phyloP scores from a whole-genome alignment of 305 asterid species.

The Rubia balearica region DNA sequence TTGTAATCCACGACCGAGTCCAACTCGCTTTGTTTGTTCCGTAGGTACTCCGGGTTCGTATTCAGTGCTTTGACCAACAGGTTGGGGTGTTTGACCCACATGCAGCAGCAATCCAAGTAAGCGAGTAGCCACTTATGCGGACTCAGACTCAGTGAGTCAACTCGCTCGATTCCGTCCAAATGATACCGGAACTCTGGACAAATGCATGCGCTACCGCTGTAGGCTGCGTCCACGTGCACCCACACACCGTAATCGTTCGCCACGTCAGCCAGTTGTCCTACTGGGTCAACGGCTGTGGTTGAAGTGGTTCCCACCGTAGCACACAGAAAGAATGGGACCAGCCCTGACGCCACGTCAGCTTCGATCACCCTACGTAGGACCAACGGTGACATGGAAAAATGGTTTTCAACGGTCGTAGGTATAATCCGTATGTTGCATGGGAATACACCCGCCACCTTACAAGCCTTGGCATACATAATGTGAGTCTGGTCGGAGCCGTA shows the following conservation, averaged over 20 bases:
- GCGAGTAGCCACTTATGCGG: constrained; percentile 10
- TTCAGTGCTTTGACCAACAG: constrained; percentile 23
- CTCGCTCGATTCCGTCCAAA: constrained; percentile 10
- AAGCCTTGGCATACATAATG: not conserved
- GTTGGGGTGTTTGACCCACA: constrained; percentile 24
- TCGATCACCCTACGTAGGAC: not conserved
- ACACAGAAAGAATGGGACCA: constrained; percentile 8
- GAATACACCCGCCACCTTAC: constrained; percentile 6
- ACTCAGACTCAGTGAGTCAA: constrained; percentile 14
- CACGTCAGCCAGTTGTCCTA: constrained; percentile 8
- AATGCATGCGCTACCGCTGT: constrained; percentile 10
- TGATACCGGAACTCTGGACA: constrained; percentile 12
- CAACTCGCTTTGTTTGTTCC: constrained; percentile 20
- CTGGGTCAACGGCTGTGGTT: constrained; percentile 12
- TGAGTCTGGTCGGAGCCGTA: constrained; percentile 15
- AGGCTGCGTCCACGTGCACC: constrained; percentile 15
- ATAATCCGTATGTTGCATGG: constrained; percentile 11
- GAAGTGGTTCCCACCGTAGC: constrained; percentile 17
- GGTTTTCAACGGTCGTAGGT: not conserved
- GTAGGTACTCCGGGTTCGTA: constrained; percentile 28
- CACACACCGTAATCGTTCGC: not conserved
- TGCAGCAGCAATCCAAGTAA: constrained; percentile 9
- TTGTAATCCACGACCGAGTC: constrained; percentile 29
- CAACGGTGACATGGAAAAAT: constrained; percentile 4
- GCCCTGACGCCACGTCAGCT: constrained; percentile 7